Conservation (phyloP, 306 rosid genomes). For the Arachis stenosperma region DNA sequence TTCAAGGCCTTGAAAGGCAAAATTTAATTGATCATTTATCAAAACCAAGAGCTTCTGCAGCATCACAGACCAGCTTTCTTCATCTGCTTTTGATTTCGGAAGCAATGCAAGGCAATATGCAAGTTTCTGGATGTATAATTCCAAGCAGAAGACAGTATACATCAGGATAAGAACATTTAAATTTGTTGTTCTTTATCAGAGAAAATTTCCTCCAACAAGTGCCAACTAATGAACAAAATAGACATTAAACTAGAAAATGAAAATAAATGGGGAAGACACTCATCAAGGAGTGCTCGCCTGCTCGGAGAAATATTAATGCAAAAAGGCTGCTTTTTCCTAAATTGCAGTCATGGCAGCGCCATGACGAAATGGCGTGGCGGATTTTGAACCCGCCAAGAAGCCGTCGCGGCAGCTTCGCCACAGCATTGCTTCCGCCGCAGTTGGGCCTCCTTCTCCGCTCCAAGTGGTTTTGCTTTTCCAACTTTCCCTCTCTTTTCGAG, state of each 20-base stretch:
- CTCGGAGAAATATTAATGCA: no score
- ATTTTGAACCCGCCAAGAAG: no score
- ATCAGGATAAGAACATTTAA: constrained; percentile 34
- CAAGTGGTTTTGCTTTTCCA: no score
- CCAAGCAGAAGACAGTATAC: constrained; percentile 39
- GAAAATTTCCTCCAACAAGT: constrained; percentile 24
- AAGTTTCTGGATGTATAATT: constrained; percentile 68
- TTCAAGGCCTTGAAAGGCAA: constrained; percentile 78
- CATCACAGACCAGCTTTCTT: constrained; percentile 81
- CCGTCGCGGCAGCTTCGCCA: no score
- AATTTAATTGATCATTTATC: constrained; percentile 65
- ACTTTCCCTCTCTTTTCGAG: no score
- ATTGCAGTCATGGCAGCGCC: no score
- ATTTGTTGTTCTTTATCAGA: constrained; percentile 23
- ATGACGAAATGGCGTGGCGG: no score
- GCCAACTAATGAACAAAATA: constrained; percentile 29
- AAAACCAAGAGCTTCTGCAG: constrained; percentile 68
- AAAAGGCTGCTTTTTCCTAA: no score
- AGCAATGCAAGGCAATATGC: constrained; percentile 78
- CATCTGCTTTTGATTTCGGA: constrained; percentile 85
- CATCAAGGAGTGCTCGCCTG: neutral
- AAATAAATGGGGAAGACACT: neutral
- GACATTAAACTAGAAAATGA: constrained; percentile 8
- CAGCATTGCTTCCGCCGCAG: no score
- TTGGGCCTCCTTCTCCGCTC: no score